These are phyloP conservation scores for Gracilaria gracilis DNA, from an alignment of 23 red algal genomes.

Conservation along the genomic window DNA sequence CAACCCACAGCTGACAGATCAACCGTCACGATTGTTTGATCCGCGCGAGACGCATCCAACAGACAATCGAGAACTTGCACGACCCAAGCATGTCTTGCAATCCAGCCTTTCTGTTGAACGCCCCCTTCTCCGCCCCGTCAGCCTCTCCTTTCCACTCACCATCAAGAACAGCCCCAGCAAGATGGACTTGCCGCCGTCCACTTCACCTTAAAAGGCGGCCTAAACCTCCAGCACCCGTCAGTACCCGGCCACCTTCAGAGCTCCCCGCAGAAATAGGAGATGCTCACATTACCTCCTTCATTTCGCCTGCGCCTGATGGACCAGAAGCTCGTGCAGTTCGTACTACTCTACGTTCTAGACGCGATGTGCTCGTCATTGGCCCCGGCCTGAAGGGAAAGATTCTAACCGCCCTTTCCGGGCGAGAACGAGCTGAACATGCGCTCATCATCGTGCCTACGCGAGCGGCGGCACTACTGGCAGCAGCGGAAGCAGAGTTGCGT, in stretches of 20 bases:
- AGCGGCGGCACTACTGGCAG: slow-evolving; percentile 27
- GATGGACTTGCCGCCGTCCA: slow-evolving; percentile 26
- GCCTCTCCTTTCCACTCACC: background rate
- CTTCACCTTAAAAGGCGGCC: slow-evolving; percentile 14
- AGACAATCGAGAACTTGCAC: no score
- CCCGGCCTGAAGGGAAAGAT: slow-evolving; percentile 12
- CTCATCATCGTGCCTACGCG: slow-evolving; percentile 57
- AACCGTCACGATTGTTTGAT: no score
- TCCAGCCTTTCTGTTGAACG: background rate
- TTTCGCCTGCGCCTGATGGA: background rate
- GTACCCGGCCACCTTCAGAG: background rate
- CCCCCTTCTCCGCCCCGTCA: background rate
- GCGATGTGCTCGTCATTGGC: slow-evolving; percentile 21
- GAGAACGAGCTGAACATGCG: slow-evolving; percentile 58
- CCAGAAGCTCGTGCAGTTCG: slow-evolving; percentile 20
- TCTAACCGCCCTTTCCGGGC: slow-evolving; percentile 27
- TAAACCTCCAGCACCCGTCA: slow-evolving; percentile 1
- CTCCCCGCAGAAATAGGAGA: background rate
- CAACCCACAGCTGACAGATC: no score
- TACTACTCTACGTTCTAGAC: background rate
- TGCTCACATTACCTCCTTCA: background rate
- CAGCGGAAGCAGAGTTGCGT: slow-evolving; percentile 27
- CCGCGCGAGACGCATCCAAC: no score
- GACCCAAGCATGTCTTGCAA: background rate
- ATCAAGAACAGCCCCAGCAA: background rate